Base-by-base conservation (phyloP, 2,329 filamentous ascomycete genomes). In the Aspergillus latus region DNA sequence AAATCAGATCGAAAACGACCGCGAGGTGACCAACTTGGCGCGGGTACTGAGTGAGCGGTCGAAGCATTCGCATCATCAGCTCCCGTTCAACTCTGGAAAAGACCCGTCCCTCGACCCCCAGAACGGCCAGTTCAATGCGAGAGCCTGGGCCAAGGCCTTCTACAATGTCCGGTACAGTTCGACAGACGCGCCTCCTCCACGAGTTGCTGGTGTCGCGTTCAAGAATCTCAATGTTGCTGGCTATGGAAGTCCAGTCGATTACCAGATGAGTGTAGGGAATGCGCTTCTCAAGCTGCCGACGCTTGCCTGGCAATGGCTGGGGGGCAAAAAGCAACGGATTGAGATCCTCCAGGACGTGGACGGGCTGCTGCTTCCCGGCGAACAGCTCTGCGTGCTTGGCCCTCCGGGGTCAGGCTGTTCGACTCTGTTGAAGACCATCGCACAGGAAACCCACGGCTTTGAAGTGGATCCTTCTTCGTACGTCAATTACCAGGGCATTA, bases 111-210 rank as follows among this genome's bases (percentile, higher is more conserved):
- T 61, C 4, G 54, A 61, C 30, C 59, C 59, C 1, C 48, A 57
- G 2, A 57, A 49, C n/a, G 45, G 45, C 28, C 3, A 39, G 13
- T 61, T 61, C n/a, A 47, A 54, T 15, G 51, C 57, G 3, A 51
- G 52, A 15, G 54, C 37, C 3, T 61, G 59, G 59, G 57, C 57
- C 1, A 59, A 52, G 37, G 51, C 54, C 3, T 61, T 61, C n/a
- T 61, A 61, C 29, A 32, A 58, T 44, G 44, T 49, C 6, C 52
- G 57, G n/a, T 57, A 61, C 42, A 47, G 47, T 21, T 42, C 51
- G 1, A 45, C 53, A 3, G 52, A 43, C n/a, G 48, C 26, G 5
- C 26, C 36, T n/a, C 45, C 40, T 1, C 39, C 51, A 8, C 59
- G 54, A 7, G 52, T 49, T n/a, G 34, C 57, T 5, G 54, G 59